phyloP scores from a whole-genome alignment of 352 stramenopile species.

The Phytophthora ohioensis region DNA sequence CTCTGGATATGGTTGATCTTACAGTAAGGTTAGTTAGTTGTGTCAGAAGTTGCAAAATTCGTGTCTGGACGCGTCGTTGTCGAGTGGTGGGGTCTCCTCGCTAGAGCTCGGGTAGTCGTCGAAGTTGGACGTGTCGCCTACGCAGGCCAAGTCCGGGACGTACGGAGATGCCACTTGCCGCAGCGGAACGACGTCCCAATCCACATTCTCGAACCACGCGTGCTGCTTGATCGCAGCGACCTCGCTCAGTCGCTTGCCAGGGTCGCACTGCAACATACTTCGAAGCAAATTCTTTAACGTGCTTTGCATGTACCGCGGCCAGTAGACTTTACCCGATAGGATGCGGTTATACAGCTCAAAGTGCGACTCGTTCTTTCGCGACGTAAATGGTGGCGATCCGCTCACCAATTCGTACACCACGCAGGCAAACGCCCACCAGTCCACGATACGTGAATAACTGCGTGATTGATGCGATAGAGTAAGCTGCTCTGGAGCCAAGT shows the following conservation, averaged over 20 bases:
- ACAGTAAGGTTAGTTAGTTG: background rate
- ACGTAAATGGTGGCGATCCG: constrained; percentile 79
- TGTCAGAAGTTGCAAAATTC: constrained; percentile 59
- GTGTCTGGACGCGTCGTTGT: constrained; percentile 37
- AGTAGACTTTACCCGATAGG: constrained; percentile 64
- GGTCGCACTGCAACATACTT: constrained; percentile 70
- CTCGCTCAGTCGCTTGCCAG: constrained; percentile 59
- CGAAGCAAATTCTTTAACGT: constrained; percentile 70
- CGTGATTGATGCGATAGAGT: constrained; percentile 58
- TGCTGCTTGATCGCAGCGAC: constrained; percentile 61
- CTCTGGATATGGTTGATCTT: constrained; percentile 13
- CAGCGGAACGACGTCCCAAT: constrained; percentile 65
- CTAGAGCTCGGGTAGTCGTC: constrained; percentile 69
- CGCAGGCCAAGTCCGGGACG: constrained; percentile 41
- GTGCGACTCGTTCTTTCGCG: constrained; percentile 82
- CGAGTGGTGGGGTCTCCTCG: constrained; percentile 50
- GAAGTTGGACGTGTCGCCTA: constrained; percentile 71
- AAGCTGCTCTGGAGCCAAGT: constrained; percentile 81
- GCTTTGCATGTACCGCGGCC: constrained; percentile 52
- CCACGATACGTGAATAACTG: constrained; percentile 79
- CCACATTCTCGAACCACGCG: constrained; percentile 70
- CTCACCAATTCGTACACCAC: constrained; percentile 86
- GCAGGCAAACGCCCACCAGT: constrained; percentile 89
- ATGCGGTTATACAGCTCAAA: constrained; percentile 91
- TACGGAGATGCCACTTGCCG: constrained; percentile 60